Evolutionary conservation across 495 filamentous ascomycete genomes (phyloP).

Genomic region (Penicillium parvum): DNA sequence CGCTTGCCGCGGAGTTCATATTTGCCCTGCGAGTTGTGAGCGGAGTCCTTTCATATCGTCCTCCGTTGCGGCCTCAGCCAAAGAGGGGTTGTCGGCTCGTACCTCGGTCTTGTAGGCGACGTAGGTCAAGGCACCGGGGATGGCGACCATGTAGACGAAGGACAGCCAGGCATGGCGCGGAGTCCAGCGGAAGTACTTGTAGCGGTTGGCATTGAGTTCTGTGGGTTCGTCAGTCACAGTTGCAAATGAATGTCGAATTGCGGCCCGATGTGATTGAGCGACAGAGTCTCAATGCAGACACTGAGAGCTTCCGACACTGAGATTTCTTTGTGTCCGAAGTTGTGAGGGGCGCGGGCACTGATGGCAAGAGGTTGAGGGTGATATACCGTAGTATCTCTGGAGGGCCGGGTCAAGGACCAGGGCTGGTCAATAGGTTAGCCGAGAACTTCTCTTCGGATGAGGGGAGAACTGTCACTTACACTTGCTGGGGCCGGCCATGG

Average conservation of each 20-base stretch:
- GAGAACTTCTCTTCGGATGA: neutral
- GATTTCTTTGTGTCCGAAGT: neutral
- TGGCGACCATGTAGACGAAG: slow-evolving; percentile 64
- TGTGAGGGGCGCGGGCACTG: slow-evolving; percentile 1
- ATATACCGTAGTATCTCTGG: slow-evolving; percentile 67
- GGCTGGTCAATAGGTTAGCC: slow-evolving; percentile 29
- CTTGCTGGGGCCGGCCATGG: slow-evolving; percentile 49
- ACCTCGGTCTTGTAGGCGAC: slow-evolving; percentile 78
- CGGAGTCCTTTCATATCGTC: slow-evolving; percentile 2
- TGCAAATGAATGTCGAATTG: neutral
- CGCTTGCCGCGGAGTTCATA: slow-evolving; percentile 83
- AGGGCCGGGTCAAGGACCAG: slow-evolving; percentile 73
- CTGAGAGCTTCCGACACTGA: neutral
- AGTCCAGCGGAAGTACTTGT: slow-evolving; percentile 95
- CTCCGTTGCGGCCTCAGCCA: neutral
- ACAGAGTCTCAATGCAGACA: neutral
- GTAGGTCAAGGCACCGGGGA: slow-evolving; percentile 66
- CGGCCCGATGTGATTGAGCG: neutral
- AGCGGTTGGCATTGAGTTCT: slow-evolving; percentile 83
- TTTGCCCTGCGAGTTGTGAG: slow-evolving; percentile 61
- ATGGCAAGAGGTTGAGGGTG: slow-evolving; percentile 11
- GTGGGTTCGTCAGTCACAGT: slow-evolving; percentile 21
- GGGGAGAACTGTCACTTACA: slow-evolving; percentile 24
- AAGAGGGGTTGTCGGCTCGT: slow-evolving; percentile 31
- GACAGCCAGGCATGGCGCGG: slow-evolving; percentile 72